Percentiles rank a stretch among this genome's conserved stretches.
These are phyloP conservation scores for Backusella australiensis DNA, from an alignment of 192 early-diverging fungal genomes.

Conservation along the genomic window DNA sequence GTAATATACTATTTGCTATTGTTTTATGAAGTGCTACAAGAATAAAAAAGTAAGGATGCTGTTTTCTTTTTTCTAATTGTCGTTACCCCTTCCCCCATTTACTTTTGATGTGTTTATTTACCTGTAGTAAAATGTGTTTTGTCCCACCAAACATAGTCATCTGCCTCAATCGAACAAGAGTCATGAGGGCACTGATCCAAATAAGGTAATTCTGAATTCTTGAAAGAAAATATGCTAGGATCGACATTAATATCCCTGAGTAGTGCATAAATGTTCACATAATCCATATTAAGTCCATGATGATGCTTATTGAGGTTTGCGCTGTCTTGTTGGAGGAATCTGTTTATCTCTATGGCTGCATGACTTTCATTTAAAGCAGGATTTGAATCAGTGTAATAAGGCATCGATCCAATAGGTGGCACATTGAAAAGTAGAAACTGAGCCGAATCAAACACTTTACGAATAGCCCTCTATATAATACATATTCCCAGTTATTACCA, in stretches of 20 bases:
- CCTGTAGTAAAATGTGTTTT: constrained; percentile 34
- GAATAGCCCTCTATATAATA: constrained; percentile 13
- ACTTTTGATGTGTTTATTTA: not conserved
- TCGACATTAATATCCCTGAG: constrained; percentile 23
- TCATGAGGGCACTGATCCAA: constrained; percentile 26
- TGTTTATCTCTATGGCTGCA: constrained; percentile 13
- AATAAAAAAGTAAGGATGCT: not conserved
- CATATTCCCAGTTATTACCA: not conserved
- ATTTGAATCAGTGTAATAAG: constrained; percentile 10
- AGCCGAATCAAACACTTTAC: constrained; percentile 18
- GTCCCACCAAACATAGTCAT: constrained; percentile 38
- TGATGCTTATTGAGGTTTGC: constrained; percentile 10
- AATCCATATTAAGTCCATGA: constrained; percentile 10
- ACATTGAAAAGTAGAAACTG: constrained; percentile 25
- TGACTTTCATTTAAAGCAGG: not conserved
- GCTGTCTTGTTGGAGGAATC: constrained; percentile 13
- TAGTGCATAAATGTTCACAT: constrained; percentile 20
- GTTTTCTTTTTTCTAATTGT: not conserved
- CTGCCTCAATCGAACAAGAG: not conserved
- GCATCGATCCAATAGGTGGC: constrained; percentile 26
- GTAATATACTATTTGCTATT: constrained; percentile 25
- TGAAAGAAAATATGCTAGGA: constrained; percentile 24
- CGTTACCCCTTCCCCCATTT: not conserved
- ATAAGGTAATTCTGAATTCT: constrained; percentile 18
- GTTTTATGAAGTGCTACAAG: constrained; percentile 15